Conservation (phyloP, 2,329 filamentous ascomycete species). For the Microsporum ferrugineum region DNA sequence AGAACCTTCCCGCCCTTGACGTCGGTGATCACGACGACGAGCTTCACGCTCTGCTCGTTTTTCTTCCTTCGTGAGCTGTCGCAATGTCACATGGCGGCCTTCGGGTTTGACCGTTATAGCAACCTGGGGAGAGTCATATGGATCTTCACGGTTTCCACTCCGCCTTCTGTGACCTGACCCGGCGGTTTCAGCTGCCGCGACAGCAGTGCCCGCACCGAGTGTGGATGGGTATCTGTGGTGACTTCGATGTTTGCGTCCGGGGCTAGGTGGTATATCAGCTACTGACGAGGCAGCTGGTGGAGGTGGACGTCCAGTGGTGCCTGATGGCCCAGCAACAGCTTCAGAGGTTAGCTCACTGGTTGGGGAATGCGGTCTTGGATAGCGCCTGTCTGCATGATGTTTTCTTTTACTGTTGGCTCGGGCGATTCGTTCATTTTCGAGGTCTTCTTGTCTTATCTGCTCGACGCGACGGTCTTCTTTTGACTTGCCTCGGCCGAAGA, state of each 20-base stretch:
- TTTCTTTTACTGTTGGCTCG: slow-evolving; percentile 45
- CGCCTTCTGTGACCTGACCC: slow-evolving; percentile 23
- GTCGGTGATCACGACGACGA: slow-evolving; percentile 39
- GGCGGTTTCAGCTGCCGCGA: slow-evolving; percentile 21
- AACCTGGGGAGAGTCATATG: slow-evolving; percentile 45
- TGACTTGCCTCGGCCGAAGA: slow-evolving; percentile 48
- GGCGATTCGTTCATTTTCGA: slow-evolving; percentile 42
- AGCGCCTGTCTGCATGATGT: slow-evolving; percentile 51
- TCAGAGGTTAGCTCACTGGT: slow-evolving; percentile 14
- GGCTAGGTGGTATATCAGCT: slow-evolving; percentile 3
- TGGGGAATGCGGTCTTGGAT: slow-evolving; percentile 11
- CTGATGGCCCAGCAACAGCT: not conserved
- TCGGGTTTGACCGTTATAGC: slow-evolving; percentile 56
- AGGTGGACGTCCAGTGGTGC: slow-evolving; percentile 18
- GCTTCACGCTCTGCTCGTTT: slow-evolving; percentile 49
- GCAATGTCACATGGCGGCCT: slow-evolving; percentile 51
- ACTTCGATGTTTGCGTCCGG: slow-evolving; percentile 10
- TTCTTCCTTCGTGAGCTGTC: slow-evolving; percentile 51
- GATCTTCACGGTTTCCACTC: slow-evolving; percentile 30
- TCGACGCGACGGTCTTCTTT: slow-evolving; percentile 32
- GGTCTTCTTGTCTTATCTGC: slow-evolving; percentile 37
- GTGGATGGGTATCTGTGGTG: slow-evolving; percentile 16
- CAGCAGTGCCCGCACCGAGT: slow-evolving; percentile 24
- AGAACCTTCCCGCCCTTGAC: slow-evolving; percentile 33
- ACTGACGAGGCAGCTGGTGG: slow-evolving; percentile 11